phyloP scores from a whole-genome alignment of 805 yeast species.

The Teunomyces lycoperdinae region DNA sequence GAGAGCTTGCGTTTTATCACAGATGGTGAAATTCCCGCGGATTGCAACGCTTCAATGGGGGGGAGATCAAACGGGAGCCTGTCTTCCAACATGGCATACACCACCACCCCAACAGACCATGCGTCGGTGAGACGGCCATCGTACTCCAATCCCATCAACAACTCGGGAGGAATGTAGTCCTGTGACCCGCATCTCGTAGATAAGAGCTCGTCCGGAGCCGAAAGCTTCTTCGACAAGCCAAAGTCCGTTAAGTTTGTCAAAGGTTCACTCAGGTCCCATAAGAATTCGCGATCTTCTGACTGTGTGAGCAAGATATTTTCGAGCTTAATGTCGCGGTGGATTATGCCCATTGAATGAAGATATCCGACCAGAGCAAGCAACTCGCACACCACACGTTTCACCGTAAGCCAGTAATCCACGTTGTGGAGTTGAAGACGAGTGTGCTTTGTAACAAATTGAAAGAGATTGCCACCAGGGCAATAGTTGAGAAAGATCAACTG shows the following conservation, averaged over 20 bases:
- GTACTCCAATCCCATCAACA: conserved; percentile 84
- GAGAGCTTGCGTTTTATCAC: conserved; percentile 41
- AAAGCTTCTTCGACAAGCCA: conserved; percentile 77
- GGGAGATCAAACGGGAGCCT: conserved; percentile 90
- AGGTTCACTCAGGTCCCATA: conserved; percentile 17
- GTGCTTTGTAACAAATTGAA: conserved; percentile 50
- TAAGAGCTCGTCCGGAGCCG: conserved; percentile 57
- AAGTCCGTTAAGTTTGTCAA: conserved; percentile 75
- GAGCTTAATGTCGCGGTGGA: conserved; percentile 89
- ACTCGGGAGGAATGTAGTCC: conserved; percentile 94
- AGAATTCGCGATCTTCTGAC: conserved; percentile 20
- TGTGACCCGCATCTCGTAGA: conserved; percentile 94
- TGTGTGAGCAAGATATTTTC: conserved; percentile 69
- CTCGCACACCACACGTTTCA: conserved; percentile 68
- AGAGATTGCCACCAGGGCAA: conserved; percentile 83
- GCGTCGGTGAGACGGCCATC: conserved; percentile 89
- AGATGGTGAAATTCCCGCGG: conserved; percentile 35
- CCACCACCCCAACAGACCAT: conserved; percentile 94
- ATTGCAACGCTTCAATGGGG: conserved; percentile 41
- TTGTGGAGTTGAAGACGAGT: conserved; percentile 26
- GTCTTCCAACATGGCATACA: conserved; percentile 80
- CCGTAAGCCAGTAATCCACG: conserved; percentile 43
- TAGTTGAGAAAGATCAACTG: conserved; percentile 64
- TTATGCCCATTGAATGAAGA: conserved; percentile 63
- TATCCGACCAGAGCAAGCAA: conserved; percentile 65